Base-by-base conservation (phyloP, 306 rosid species). In the Cicer pinnatifidum region DNA sequence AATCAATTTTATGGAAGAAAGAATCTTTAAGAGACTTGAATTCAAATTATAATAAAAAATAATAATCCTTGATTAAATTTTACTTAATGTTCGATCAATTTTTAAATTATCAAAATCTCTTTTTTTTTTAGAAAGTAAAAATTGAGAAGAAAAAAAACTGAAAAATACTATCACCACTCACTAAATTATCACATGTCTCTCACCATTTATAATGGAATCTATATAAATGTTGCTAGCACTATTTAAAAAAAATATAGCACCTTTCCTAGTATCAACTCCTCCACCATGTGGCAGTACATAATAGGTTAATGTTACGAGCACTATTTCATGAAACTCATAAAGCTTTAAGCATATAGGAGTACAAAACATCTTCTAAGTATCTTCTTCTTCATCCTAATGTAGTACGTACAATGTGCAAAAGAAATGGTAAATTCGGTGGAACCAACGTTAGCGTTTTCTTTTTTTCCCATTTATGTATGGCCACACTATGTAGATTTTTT, bases 401-500 rank as follows among this genome's bases (percentile, higher is more conserved):
- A 16, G 54, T 13, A 60, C 35, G 35, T 52, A 61, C 80, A 52
- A 72, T 4, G 57, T 41, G 76, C 16, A 12, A 72, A 12, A 72
- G 11, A 72, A 41, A 33, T 54, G 12, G 51, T 39, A 35, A 51
- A 67, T 67, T 67, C 72, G 12, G 43, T 46, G 44, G 15, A 40
- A 41, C 37, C 50, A 41, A 62, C 47, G 3, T 39, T 70, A 70
- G 75, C 75, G 63, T 70, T 70, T 70, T 70, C 75, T 69, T 69
- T 69, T 51, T 69, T 11, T 37, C 38, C 4, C 60, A 51, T 70
- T 52, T 33, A 10, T 71, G 17, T 12, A 46, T 19, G 41, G 75
- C 64, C 52, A 63, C 69, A 19, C 45, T 69, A 45, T 45, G 20
- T 66, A 45, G 33, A 72, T 37, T 67, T 83, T 23, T 84, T 56